Base-by-base conservation (phyloP, 768 basidiomycete species). In the Jaapia argillacea region DNA sequence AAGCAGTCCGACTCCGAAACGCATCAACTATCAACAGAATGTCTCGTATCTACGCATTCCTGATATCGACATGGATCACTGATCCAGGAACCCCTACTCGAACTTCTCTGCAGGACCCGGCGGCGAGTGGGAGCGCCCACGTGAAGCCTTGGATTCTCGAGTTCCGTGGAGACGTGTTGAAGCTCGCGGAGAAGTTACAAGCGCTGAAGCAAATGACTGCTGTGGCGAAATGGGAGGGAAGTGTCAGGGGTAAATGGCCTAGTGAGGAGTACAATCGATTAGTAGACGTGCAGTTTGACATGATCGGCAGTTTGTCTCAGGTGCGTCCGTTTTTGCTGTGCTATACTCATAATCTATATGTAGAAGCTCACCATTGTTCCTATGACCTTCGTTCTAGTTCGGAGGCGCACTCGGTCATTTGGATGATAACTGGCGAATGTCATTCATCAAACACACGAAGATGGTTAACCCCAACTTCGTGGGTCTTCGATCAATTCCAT, bases 401-500 rank as follows among this genome's bases (percentile, higher is more conserved):
- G 66, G 57, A 1, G 60, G 64, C 4, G 62, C 75, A 0, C 61
- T 77, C 14, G 50, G 56, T 1, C 60, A 72, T 14, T 53, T 78
- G 23, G 64, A 71, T 23, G 60, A 60, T 0, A 49, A 57, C 13
- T 71, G 70, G 67, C 58, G 69, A 18, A 56, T 57, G 22, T 45
- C 49, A 4, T 61, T 75, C 40, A 56, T 72, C 0, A 64, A 66
- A 24, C 57, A 61, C 40, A 74, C 72, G 2, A 65, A 68, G 25
- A 66, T 74, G 43, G 60, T 79, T 31, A 73, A 79, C 51, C 76
- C 77, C 0, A 67, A 71, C 50, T 74, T 77, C 48, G 75, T 72
- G 45, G 48, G 68, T 65, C 24, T 3, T 28, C 3, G 18, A 24
- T 25, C 25, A 24, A 31, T 27, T 16, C 33, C 18, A 22, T n/a